Percentiles rank a stretch among this genome's conserved stretches.
Conservation (phyloP, 352 stramenopile species). For the Phytophthora fragariae region DNA sequence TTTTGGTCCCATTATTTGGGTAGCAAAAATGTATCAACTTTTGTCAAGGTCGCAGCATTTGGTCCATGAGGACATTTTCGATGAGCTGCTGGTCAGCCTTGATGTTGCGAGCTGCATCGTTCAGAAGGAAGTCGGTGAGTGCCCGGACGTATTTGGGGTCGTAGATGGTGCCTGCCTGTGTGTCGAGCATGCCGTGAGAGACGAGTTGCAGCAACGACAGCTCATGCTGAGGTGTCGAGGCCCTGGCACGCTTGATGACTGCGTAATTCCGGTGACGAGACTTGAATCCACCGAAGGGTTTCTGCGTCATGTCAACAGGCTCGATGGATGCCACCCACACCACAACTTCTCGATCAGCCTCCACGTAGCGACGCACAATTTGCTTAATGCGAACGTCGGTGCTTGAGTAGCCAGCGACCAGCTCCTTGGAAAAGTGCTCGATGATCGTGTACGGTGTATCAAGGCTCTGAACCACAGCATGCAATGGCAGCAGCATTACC, state of each 20-base stretch:
- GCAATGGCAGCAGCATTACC: neutral
- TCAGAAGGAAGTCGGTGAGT: constrained; percentile 59
- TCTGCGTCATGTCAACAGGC: constrained; percentile 53
- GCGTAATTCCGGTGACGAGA: constrained; percentile 68
- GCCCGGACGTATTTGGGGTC: constrained; percentile 47
- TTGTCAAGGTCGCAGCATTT: constrained; percentile 34
- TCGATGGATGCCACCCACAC: constrained; percentile 65
- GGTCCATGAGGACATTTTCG: constrained; percentile 55
- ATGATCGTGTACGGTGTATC: constrained; percentile 62
- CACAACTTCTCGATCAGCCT: constrained; percentile 65
- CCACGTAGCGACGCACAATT: constrained; percentile 67
- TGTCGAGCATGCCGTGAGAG: constrained; percentile 58
- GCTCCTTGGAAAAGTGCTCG: constrained; percentile 68
- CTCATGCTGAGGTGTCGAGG: constrained; percentile 40
- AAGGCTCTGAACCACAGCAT: constrained; percentile 22
- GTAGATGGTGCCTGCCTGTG: constrained; percentile 37
- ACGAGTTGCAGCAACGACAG: constrained; percentile 60
- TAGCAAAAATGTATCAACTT: neutral
- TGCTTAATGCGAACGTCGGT: constrained; percentile 65
- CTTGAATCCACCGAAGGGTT: constrained; percentile 40
- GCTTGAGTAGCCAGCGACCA: constrained; percentile 55
- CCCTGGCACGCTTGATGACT: constrained; percentile 52
- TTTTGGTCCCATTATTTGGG: neutral
- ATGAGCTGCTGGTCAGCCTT: constrained; percentile 54
- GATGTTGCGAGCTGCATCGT: constrained; percentile 46